Percentiles rank a stretch among this genome's conserved stretches.
Conservation (phyloP, 441 rosid genomes). For the Eutrema salsugineum region DNA sequence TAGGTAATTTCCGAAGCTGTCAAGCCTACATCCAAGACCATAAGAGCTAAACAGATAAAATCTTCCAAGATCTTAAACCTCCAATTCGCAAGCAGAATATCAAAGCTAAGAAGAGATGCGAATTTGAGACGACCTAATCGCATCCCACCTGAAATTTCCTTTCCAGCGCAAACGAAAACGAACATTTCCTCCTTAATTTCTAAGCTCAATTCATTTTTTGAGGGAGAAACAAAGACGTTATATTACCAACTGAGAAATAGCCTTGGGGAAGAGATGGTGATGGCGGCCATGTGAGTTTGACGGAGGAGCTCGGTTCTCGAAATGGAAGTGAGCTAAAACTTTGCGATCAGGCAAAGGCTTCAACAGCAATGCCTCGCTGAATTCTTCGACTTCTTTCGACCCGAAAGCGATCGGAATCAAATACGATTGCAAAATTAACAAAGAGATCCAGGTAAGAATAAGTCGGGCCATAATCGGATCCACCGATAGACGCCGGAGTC, state of each 20-base stretch:
- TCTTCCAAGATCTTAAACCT: not conserved
- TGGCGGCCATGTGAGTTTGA: constrained; percentile 74
- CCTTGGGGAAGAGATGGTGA: constrained; percentile 94
- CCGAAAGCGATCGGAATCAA: constrained; percentile 31
- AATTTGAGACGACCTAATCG: constrained; percentile 1
- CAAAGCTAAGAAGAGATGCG: not conserved
- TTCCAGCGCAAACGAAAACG: not conserved
- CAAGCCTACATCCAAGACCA: not conserved
- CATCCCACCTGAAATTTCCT: not conserved
- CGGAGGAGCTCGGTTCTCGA: constrained; percentile 60
- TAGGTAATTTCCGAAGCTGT: not conserved
- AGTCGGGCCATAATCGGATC: constrained; percentile 14
- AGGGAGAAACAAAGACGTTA: constrained; percentile 22
- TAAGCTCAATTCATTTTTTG: not conserved
- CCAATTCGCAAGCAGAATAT: not conserved
- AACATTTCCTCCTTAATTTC: not conserved
- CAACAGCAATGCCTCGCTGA: constrained; percentile 69
- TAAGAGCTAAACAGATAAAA: not conserved
- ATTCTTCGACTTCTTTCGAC: constrained; percentile 63
- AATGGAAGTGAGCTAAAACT: constrained; percentile 82
- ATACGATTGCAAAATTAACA: constrained; percentile 16
- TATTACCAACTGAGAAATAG: constrained; percentile 88
- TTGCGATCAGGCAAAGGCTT: constrained; percentile 92
- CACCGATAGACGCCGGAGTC: not conserved
- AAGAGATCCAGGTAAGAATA: constrained; percentile 5